Evolutionary conservation across 768 basidiomycete species (phyloP), one percentile per base, ranked within the genome.

Genomic region (Russula earlei): DNA sequence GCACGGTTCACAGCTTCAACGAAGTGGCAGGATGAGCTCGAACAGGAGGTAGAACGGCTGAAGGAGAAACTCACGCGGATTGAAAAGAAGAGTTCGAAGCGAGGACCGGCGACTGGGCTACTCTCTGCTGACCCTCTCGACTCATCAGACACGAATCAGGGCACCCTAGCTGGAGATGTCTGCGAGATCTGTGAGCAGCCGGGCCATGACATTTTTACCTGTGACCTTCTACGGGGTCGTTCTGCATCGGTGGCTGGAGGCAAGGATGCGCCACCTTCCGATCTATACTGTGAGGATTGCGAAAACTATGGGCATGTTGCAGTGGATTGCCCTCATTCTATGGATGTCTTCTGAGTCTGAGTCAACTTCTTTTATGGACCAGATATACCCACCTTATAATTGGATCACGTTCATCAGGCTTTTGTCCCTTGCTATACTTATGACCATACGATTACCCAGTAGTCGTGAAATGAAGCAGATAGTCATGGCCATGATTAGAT

Each of bases 111-210:
- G 24, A 56, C 60, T 22, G 60, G 65, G 19, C 53, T 50, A 20
- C 38, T 41, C 31, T 66, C 65, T 1, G 55, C 61, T 17, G 51
- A 58, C 24, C 64, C 64, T n/a, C 56, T 63, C 19, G 52, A 54
- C 15, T 49, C 54, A 27, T 53, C 55, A 31, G 61, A 62, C 4
- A 29, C 49, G 24, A 57, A 56, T 37, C 61, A 60, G 29, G 40
- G 42, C 20, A 20, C 43, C 38, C 9, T 50, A 38, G 25, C 40
- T n/a, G 72, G 74, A 54, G 72, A 74, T 31, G 75, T 84, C 4
- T 94, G 91, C 70, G 91, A 94, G 67, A 85, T 92, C 43, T 93
- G 91, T 71, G 89, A 91, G 67, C 76, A 79, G 61, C 81, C 82
- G 0, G 90, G 87, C 2, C 91, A 94, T 65, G 90, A 92, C 64